phyloP scores from a whole-genome alignment of 495 filamentous ascomycete genomes.

The Lasiosphaeris hirsuta region DNA sequence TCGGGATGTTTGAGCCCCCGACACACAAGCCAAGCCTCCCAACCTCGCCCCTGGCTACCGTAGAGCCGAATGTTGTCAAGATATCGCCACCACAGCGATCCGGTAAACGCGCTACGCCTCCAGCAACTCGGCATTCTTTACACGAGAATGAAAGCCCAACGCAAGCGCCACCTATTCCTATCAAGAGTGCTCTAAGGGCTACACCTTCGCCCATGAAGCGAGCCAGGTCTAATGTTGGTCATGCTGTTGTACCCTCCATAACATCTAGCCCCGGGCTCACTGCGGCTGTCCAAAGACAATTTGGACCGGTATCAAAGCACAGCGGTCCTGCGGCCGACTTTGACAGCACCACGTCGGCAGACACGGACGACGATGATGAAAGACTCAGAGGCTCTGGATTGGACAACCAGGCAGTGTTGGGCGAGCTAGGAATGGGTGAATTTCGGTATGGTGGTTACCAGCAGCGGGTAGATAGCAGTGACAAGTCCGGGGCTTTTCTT shows the following conservation, averaged over 20 bases:
- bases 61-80: conserved; percentile 28
- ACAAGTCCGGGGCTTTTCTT: conserved; percentile 6
- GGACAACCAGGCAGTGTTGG: neutral
- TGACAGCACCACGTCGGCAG: conserved; percentile 1
- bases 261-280: conserved; percentile 37
- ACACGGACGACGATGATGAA: conserved; percentile 22
- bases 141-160: conserved; percentile 18
- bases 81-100: conserved; percentile 12
- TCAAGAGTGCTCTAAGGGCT: conserved; percentile 23
- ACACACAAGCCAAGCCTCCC: conserved; percentile 20
- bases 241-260: conserved; percentile 17
- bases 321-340: neutral
- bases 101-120: conserved; percentile 17
- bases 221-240: conserved; percentile 1
- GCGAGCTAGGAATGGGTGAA: neutral
- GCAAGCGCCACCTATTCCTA: conserved; percentile 24
- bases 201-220: conserved; percentile 20
- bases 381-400: conserved; percentile 15
- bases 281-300: conserved; percentile 33
- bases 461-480: neutral
- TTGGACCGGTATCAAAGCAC: conserved; percentile 20
- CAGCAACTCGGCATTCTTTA: conserved; percentile 1
- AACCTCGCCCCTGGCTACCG: conserved; percentile 17
- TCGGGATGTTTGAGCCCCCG: conserved; percentile 11
- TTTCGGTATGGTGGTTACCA: neutral